Conservation (phyloP, 768 basidiomycete genomes). For the Psilocybe subaeruginosa region DNA sequence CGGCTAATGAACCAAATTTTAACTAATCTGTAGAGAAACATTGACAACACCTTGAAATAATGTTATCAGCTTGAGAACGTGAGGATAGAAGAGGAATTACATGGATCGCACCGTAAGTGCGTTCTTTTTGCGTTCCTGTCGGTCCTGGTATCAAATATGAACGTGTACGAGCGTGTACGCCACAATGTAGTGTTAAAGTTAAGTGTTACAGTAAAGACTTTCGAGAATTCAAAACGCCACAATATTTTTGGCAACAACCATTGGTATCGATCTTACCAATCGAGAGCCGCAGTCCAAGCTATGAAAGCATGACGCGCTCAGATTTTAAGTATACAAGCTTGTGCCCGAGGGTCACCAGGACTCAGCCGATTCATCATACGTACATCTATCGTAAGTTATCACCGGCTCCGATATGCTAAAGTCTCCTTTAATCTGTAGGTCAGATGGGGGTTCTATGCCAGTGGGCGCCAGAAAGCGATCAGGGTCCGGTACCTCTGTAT, state of each 20-base stretch:
- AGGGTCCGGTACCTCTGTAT: too few species aligned
- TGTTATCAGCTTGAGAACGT: not conserved
- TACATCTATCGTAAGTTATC: not conserved
- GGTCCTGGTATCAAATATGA: not conserved
- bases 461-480: not conserved
- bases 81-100: not conserved
- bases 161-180: not conserved
- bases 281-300: too few species aligned
- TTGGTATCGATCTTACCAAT: too few species aligned
- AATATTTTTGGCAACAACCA: not conserved
- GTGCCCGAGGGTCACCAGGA: not conserved
- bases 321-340: not conserved
- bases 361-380: not conserved
- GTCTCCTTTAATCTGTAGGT: too few species aligned
- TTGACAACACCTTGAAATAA: not conserved
- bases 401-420: not conserved
- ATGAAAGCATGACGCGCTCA: too few species aligned
- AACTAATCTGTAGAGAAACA: not conserved
- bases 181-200: not conserved
- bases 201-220: not conserved
- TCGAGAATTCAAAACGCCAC: not conserved
- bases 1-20: not conserved
- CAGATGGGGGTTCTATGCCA: not conserved
- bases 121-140: not conserved
- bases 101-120: not conserved